Conservation (phyloP, 176 grass and related monocot genomes). For the Calamus simplicifolius region DNA sequence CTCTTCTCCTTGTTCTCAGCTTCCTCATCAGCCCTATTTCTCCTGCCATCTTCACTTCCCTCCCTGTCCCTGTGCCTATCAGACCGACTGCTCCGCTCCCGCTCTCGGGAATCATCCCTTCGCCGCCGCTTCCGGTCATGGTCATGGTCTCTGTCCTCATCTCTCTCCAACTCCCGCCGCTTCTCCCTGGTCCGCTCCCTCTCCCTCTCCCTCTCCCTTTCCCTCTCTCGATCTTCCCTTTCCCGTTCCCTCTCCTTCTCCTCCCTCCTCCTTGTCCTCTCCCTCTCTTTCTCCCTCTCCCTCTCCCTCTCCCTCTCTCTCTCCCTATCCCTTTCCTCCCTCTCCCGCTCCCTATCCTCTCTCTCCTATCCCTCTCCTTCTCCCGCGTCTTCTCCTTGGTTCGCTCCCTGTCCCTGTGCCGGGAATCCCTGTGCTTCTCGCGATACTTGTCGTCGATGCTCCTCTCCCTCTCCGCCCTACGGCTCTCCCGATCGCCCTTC, state of each 20-base stretch:
- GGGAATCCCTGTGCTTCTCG: too few species aligned
- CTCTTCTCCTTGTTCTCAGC: slow-evolving; percentile 29
- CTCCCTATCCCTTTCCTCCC: slow-evolving; percentile 7
- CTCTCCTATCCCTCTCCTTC: background rate
- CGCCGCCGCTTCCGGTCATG: slow-evolving; percentile 54
- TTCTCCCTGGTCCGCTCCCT: slow-evolving; percentile 29
- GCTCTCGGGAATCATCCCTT: slow-evolving; percentile 38
- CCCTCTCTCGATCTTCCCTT: slow-evolving; percentile 33
- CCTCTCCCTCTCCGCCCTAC: too few species aligned
- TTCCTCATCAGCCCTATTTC: slow-evolving; percentile 35
- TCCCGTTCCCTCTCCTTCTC: slow-evolving; percentile 41
- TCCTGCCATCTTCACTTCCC: slow-evolving; percentile 20
- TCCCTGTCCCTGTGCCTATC: slow-evolving; percentile 13
- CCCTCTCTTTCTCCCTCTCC: slow-evolving; percentile 12
- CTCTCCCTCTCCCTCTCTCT: slow-evolving; percentile 14
- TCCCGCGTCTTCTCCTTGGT: slow-evolving; percentile 2
- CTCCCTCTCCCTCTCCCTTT: slow-evolving; percentile 33
- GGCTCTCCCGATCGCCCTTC: too few species aligned
- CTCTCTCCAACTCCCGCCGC: slow-evolving; percentile 32
- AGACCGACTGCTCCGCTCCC: slow-evolving; percentile 16
- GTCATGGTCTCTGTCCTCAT: slow-evolving; percentile 18
- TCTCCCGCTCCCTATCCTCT: slow-evolving; percentile 21
- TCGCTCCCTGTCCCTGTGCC: slow-evolving; percentile 4
- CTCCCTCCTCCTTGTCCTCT: slow-evolving; percentile 30
- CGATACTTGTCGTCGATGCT: too few species aligned